These are phyloP conservation scores for Microbotryomycetes sp. DNA, from an alignment of 1,284 basidiomycete genomes.

Conservation along the genomic window DNA sequence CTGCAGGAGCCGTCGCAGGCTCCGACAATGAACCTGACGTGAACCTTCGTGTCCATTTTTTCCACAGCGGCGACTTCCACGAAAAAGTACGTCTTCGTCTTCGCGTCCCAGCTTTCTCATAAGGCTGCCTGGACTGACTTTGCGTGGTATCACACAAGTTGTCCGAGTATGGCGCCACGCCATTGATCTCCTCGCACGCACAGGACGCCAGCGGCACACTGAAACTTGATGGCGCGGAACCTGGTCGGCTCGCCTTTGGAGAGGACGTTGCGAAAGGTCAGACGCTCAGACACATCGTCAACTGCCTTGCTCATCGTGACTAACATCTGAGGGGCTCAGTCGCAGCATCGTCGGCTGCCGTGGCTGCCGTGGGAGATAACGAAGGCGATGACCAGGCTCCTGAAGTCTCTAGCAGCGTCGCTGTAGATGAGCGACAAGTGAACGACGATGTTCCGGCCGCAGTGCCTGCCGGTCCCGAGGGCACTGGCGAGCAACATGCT, in stretches of 20 bases:
- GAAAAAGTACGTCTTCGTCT: background rate
- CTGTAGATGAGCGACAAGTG: background rate
- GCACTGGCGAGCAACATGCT: too few species aligned
- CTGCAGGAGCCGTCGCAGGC: background rate
- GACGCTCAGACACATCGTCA: background rate
- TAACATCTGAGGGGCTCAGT: background rate
- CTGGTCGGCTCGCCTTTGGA: background rate
- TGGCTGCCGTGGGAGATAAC: background rate
- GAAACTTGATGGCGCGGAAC: background rate
- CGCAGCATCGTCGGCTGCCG: background rate
- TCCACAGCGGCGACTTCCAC: constrained; percentile 4
- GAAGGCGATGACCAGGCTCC: background rate
- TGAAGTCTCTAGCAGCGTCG: background rate
- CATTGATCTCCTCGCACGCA: too few species aligned
- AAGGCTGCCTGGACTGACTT: background rate
- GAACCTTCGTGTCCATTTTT: too few species aligned
- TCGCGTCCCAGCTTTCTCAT: too few species aligned
- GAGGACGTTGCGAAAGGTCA: constrained; percentile 2
- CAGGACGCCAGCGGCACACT: background rate
- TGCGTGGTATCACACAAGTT: background rate
- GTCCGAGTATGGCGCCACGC: background rate
- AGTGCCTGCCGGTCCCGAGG: background rate
- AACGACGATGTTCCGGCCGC: background rate
- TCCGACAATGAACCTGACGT: too few species aligned
- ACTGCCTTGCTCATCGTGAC: too few species aligned